A percentile compares a stretch with the other conserved stretches of the same genome.
phyloP scores from a whole-genome alignment of 2,329 filamentous ascomycete genomes.

The Zopfia rhizophila region DNA sequence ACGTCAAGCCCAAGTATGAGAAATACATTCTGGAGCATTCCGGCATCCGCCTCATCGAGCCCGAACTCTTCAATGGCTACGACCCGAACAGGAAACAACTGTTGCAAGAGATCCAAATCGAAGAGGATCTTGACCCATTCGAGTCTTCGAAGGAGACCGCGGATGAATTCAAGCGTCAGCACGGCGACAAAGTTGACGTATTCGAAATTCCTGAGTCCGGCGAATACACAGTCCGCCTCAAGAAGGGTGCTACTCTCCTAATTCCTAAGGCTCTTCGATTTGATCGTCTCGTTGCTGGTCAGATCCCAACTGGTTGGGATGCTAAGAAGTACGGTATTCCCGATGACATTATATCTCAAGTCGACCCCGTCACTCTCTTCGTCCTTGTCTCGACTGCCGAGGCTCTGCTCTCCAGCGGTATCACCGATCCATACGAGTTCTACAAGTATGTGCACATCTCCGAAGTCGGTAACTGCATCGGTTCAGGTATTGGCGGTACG shows the following conservation, averaged over 20 bases:
- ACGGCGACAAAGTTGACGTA: constrained; percentile 96
- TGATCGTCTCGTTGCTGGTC: constrained; percentile 95
- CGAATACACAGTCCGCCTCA: constrained; percentile 92
- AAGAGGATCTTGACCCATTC: constrained; percentile 96
- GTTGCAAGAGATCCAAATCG: constrained; percentile 95
- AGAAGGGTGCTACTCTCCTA: constrained; percentile 93
- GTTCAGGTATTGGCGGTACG: constrained; percentile 97
- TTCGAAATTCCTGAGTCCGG: constrained; percentile 95
- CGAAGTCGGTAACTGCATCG: constrained; percentile 97
- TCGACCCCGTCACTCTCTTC: constrained; percentile 95
- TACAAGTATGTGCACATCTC: constrained; percentile 99
- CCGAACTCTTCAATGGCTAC: constrained; percentile 95
- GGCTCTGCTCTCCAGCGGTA: constrained; percentile 88
- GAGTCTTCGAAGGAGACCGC: constrained; percentile 97
- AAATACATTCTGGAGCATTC: constrained; percentile 96
- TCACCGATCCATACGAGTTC: constrained; percentile 99
- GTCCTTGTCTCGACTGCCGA: constrained; percentile 95
- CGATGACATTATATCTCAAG: constrained; percentile 96
- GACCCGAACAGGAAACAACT: constrained; percentile 99
- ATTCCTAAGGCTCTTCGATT: constrained; percentile 98
- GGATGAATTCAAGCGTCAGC: constrained; percentile 95
- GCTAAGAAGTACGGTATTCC: constrained; percentile 95
- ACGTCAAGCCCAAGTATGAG: constrained; percentile 97
- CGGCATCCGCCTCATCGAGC: constrained; percentile 97
- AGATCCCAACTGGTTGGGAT: constrained; percentile 97